Evolutionary conservation across 2,329 filamentous ascomycete genomes (phyloP).

Genomic region (Aspergillus fumigatiaffinis): DNA sequence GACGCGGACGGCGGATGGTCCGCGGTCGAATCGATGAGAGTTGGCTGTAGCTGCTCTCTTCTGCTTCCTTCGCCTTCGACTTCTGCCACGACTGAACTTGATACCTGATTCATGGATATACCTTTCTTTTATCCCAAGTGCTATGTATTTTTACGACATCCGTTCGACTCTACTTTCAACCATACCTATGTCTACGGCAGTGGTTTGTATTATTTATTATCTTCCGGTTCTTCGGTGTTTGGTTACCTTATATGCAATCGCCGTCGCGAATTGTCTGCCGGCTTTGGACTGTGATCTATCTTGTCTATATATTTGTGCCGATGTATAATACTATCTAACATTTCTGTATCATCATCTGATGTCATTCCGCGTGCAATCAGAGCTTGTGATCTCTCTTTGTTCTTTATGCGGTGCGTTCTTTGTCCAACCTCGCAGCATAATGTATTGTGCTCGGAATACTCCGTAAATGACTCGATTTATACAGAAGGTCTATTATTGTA

Average conservation of each 20-base stretch:
- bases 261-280: background rate
- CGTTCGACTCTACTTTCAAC: background rate
- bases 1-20: conserved; percentile 27
- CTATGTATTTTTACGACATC: background rate
- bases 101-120: background rate
- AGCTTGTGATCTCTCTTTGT: background rate
- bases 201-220: conserved; percentile 3
- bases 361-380: background rate
- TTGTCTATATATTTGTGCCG: conserved; percentile 1
- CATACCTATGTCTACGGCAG: too few relatives aligned
- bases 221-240: background rate
- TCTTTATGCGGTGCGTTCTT: background rate
- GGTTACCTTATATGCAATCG: too few relatives aligned
- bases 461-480: background rate
- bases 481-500: background rate
- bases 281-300: conserved; percentile 2
- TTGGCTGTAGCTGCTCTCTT: conserved; percentile 15
- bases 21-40: conserved; percentile 24
- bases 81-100: background rate
- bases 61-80: background rate
- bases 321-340: background rate
- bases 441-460: background rate
- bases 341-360: background rate
- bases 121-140: background rate
- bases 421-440: background rate